phyloP scores from a whole-genome alignment of 2,329 filamentous ascomycete species.

The Fusarium sarcochroum region DNA sequence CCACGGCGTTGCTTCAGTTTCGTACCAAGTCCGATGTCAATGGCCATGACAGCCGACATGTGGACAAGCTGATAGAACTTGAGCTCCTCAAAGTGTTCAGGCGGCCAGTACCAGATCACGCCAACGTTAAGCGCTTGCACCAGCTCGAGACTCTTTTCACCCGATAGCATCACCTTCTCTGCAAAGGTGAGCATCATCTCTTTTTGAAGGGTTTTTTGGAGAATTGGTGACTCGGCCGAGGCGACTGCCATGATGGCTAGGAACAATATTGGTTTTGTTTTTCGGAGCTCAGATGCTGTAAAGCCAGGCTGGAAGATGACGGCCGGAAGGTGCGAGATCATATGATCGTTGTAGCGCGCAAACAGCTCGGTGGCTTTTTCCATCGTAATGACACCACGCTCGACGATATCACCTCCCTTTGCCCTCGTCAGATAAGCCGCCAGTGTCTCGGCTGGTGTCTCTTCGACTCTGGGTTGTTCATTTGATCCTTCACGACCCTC shows the following conservation, averaged over 20 bases:
- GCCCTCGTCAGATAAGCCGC: conserved; percentile 42
- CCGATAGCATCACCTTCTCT: conserved; percentile 79
- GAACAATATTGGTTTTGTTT: conserved; percentile 75
- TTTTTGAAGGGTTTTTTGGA: conserved; percentile 74
- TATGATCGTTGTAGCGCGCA: conserved; percentile 69
- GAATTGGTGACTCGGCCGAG: conserved; percentile 67
- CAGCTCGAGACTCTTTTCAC: conserved; percentile 86
- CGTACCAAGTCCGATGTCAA: conserved; percentile 83
- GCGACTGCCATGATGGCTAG: conserved; percentile 78
- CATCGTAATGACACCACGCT: conserved; percentile 70
- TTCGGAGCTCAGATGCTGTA: conserved; percentile 69
- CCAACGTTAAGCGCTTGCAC: conserved; percentile 83
- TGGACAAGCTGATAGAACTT: conserved; percentile 93
- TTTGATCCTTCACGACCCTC: conserved; percentile 40
- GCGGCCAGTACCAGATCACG: conserved; percentile 88
- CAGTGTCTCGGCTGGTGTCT: conserved; percentile 36
- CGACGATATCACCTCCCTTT: conserved; percentile 66
- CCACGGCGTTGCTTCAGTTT: conserved; percentile 42
- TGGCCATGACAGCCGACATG: conserved; percentile 83
- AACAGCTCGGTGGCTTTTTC: conserved; percentile 70
- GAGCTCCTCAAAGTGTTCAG: conserved; percentile 85
- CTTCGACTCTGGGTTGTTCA: conserved; percentile 31
- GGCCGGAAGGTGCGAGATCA: conserved; percentile 73
- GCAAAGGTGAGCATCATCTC: conserved; percentile 81
- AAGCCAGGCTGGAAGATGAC: conserved; percentile 71